Evolutionary conservation across 495 filamentous ascomycete genomes (phyloP).

Genomic region (Niebla homalea): DNA sequence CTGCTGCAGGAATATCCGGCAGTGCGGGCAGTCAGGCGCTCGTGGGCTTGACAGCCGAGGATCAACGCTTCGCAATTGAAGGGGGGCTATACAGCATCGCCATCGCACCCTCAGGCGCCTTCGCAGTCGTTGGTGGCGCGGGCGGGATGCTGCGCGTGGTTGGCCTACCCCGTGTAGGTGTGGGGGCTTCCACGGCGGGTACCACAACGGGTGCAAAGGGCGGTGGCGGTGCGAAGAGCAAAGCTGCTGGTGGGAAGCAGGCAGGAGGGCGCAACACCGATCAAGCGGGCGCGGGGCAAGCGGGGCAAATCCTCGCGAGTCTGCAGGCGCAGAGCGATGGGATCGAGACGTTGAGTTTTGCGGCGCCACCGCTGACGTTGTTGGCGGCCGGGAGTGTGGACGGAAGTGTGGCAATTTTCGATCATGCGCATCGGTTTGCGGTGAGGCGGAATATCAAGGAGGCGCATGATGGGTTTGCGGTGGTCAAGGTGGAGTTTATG

Average conservation of each 20-base stretch:
- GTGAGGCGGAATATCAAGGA: slow-evolving; percentile 63
- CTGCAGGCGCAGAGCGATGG: slow-evolving; percentile 62
- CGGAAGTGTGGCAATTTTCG: slow-evolving; percentile 78
- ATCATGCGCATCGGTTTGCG: slow-evolving; percentile 70
- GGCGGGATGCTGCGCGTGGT: slow-evolving; percentile 73
- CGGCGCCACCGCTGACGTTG: slow-evolving; percentile 55
- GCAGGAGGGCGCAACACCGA: slow-evolving; percentile 18
- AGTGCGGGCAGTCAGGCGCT: slow-evolving; percentile 57
- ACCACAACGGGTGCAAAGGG: slow-evolving; percentile 22
- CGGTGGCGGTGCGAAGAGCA: slow-evolving; percentile 32
- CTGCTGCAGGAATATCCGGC: slow-evolving; percentile 55
- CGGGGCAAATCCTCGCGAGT: slow-evolving; percentile 64
- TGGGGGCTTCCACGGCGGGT: slow-evolving; percentile 19
- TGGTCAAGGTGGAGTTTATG: slow-evolving; percentile 82
- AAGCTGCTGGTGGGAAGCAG: slow-evolving; percentile 30
- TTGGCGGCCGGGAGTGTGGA: slow-evolving; percentile 86
- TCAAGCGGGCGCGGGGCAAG: slow-evolving; percentile 41
- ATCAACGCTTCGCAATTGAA: slow-evolving; percentile 84
- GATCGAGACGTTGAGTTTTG: slow-evolving; percentile 79
- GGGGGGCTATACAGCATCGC: slow-evolving; percentile 82
- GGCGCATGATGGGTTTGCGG: slow-evolving; percentile 65
- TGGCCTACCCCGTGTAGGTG: slow-evolving; percentile 58
- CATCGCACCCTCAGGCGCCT: slow-evolving; percentile 58
- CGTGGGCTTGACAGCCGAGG: slow-evolving; percentile 64
- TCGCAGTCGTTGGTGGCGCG: slow-evolving; percentile 78